Conservation (phyloP, 768 basidiomycete species). For the Paxillus rubicundulus region DNA sequence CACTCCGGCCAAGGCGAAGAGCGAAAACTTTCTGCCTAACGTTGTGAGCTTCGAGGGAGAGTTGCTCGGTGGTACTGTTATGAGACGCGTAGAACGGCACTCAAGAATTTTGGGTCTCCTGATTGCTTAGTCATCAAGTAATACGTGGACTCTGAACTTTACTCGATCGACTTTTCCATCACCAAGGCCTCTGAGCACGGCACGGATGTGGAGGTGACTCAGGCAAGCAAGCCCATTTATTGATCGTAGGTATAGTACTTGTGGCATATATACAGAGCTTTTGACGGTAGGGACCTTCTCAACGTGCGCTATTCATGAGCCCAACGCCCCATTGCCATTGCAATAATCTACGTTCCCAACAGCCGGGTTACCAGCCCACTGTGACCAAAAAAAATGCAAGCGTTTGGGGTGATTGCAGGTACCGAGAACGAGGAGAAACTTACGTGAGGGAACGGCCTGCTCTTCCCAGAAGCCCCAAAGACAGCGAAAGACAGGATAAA, state of each 20-base stretch:
- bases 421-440: too few relatives aligned
- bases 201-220: too few relatives aligned
- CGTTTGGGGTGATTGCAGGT: not conserved
- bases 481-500: slow-evolving; percentile 51
- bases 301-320: slow-evolving; percentile 17
- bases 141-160: not conserved
- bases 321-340: slow-evolving; percentile 56
- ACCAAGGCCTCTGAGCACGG: too few relatives aligned
- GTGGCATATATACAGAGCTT: too few relatives aligned
- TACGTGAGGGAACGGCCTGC: slow-evolving; percentile 44
- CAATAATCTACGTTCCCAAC: slow-evolving; percentile 56
- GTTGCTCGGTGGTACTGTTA: not conserved
- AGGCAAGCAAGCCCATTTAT: too few relatives aligned
- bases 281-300: not conserved
- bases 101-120: not conserved
- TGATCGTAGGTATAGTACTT: too few relatives aligned
- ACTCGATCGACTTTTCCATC: too few relatives aligned
- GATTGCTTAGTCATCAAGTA: slow-evolving; percentile 18
- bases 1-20: not conserved
- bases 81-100: slow-evolving; percentile 2
- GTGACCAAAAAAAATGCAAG: slow-evolving; percentile 1
- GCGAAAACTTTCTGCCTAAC: not conserved
- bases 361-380: slow-evolving; percentile 54
- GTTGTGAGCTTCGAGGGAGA: not conserved
- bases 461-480: slow-evolving; percentile 47